Evolutionary conservation across 2,329 filamentous ascomycete species (phyloP).

Genomic region (Cordyceps sp.): DNA sequence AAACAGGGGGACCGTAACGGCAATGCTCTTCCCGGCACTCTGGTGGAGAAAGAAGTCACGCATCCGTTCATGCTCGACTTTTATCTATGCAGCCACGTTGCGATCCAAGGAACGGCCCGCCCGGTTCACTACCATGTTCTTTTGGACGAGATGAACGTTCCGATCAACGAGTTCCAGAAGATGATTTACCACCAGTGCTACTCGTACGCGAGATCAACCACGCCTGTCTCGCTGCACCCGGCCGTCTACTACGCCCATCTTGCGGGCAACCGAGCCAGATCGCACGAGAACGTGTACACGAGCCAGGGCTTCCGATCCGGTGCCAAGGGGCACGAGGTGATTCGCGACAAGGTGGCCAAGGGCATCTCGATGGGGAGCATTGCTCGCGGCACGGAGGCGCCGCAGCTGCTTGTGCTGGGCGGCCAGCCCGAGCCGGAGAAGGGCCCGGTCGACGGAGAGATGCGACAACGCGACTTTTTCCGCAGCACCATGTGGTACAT

Average conservation of each 20-base stretch:
- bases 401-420: constrained; percentile 15
- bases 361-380: constrained; percentile 11
- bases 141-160: constrained; percentile 57
- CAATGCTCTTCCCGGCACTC: constrained; percentile 71
- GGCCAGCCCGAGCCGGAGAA: constrained; percentile 7
- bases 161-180: constrained; percentile 55
- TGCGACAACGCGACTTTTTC: constrained; percentile 18
- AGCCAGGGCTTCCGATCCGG: constrained; percentile 26
- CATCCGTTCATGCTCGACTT: constrained; percentile 87
- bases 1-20: constrained; percentile 54
- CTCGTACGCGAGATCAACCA: constrained; percentile 82
- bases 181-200: constrained; percentile 94
- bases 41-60: constrained; percentile 81
- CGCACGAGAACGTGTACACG: constrained; percentile 44
- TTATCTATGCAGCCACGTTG: constrained; percentile 44
- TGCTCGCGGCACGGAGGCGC: constrained; percentile 10
- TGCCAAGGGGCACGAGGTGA: constrained; percentile 25
- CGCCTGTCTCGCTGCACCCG: constrained; percentile 74
- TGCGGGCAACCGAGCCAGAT: constrained; percentile 61
- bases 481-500: constrained; percentile 28
- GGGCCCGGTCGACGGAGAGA: constrained; percentile 11
- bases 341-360: constrained; percentile 21
- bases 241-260: constrained; percentile 95
- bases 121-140: constrained; percentile 89
- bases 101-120: constrained; percentile 85